Evolutionary conservation across 768 basidiomycete species (phyloP).

Genomic region (Leucosporidium creatinivorum): DNA sequence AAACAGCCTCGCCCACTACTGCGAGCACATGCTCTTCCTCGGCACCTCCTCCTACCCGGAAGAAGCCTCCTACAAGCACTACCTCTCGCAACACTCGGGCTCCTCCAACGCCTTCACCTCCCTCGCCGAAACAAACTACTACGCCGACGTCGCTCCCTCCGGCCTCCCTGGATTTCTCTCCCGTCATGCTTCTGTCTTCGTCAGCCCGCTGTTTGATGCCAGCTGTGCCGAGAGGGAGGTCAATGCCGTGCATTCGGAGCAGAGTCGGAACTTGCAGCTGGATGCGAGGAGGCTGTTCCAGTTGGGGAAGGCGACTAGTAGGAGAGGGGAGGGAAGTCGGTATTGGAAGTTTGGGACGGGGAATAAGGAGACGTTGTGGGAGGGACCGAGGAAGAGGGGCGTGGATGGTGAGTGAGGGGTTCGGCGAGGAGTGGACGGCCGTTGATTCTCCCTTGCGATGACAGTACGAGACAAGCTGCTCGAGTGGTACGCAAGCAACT

Average conservation of each 20-base stretch:
- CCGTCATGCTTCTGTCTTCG: slow-evolving; percentile 63
- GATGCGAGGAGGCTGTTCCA: slow-evolving; percentile 95
- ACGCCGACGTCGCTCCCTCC: neutral
- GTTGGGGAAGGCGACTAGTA: slow-evolving; percentile 61
- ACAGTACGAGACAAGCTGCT: slow-evolving; percentile 33
- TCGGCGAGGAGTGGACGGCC: too few species aligned
- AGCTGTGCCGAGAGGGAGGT: slow-evolving; percentile 82
- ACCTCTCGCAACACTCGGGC: slow-evolving; percentile 19
- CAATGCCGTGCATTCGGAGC: slow-evolving; percentile 92
- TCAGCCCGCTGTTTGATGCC: slow-evolving; percentile 77
- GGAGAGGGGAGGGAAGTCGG: neutral
- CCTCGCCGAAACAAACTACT: slow-evolving; percentile 26
- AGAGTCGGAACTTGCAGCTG: slow-evolving; percentile 88
- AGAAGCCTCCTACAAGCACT: slow-evolving; percentile 27
- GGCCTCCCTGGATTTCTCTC: slow-evolving; percentile 32
- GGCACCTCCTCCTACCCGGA: slow-evolving; percentile 23
- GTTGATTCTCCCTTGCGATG: slow-evolving; percentile 36
- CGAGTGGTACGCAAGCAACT: slow-evolving; percentile 43
- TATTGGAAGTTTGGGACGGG: slow-evolving; percentile 44
- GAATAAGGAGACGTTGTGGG: slow-evolving; percentile 43
- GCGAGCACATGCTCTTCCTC: slow-evolving; percentile 36
- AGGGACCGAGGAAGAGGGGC: slow-evolving; percentile 37
- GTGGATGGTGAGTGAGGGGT: slow-evolving; percentile 30
- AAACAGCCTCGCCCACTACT: slow-evolving; percentile 43
- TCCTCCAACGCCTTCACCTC: slow-evolving; percentile 27